A percentile compares a stretch with the other conserved stretches of the same genome.
Conservation (phyloP, 208 protist species). For the Trypanosoma brucei region DNA sequence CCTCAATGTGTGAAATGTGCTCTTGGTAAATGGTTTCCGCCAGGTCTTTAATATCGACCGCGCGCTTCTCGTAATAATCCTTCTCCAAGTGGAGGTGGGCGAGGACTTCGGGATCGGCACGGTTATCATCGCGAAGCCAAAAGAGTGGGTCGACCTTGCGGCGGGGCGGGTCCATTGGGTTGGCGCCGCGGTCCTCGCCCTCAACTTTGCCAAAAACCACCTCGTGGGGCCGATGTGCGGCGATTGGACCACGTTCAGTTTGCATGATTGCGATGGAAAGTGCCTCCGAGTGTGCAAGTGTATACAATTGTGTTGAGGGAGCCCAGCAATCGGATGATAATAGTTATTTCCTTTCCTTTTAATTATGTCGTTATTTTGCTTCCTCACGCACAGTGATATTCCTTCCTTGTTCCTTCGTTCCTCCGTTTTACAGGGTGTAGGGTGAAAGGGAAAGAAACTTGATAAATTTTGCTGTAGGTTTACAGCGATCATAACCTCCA, state of each 20-base stretch:
- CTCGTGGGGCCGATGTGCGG: constrained; percentile 49
- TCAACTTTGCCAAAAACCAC: constrained; percentile 77
- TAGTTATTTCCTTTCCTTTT: background rate
- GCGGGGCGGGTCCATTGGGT: constrained; percentile 82
- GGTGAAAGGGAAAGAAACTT: too few relatives aligned
- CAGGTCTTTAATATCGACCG: constrained; percentile 50
- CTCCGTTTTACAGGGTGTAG: too few relatives aligned
- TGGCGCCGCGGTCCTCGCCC: constrained; percentile 78
- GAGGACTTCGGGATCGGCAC: constrained; percentile 72
- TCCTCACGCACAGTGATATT: too few relatives aligned
- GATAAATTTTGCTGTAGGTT: too few relatives aligned
- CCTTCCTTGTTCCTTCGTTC: too few relatives aligned
- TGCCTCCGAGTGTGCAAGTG: background rate
- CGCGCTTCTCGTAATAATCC: constrained; percentile 66
- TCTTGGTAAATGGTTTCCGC: constrained; percentile 71
- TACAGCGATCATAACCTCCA: too few relatives aligned
- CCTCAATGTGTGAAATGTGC: constrained; percentile 84
- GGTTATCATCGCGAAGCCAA: constrained; percentile 81
- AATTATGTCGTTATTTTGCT: too few relatives aligned
- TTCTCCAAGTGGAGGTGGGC: constrained; percentile 78
- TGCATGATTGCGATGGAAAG: constrained; percentile 12
- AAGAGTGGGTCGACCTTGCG: constrained; percentile 70
- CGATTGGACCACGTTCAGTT: constrained; percentile 41
- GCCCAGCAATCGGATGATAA: background rate
- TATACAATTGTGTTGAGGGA: too few relatives aligned